phyloP scores from a whole-genome alignment of 2,329 filamentous ascomycete genomes.

The Talaromyces albobiverticillius region DNA sequence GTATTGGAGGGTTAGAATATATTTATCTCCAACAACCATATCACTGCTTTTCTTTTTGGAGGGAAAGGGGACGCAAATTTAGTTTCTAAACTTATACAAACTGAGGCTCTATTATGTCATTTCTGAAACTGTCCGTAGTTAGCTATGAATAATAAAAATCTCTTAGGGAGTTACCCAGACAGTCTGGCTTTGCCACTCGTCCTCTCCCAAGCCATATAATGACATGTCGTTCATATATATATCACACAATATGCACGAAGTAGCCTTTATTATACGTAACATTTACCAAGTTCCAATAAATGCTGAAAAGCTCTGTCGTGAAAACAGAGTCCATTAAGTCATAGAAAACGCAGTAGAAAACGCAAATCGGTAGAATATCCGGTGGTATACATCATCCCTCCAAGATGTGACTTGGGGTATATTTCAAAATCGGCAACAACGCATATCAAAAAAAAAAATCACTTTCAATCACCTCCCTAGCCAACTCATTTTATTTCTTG shows the following conservation, averaged over 20 bases:
- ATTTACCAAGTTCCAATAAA: neutral
- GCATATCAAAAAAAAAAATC: too few species aligned
- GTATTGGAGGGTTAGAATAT: neutral
- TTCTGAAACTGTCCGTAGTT: neutral
- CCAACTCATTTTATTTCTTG: constrained; percentile 1
- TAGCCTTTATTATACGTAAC: neutral
- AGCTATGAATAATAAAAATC: neutral
- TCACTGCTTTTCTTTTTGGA: neutral
- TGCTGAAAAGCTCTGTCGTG: neutral
- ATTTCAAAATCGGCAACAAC: too few species aligned
- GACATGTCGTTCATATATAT: neutral
- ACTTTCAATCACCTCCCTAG: too few species aligned
- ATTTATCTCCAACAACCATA: neutral
- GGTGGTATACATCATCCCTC: too few species aligned
- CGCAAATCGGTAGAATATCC: too few species aligned
- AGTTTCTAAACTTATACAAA: neutral
- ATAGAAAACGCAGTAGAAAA: too few species aligned
- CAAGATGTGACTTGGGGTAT: too few species aligned
- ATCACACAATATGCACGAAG: neutral
- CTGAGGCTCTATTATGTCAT: neutral
- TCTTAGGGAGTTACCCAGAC: neutral
- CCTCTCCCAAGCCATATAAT: neutral
- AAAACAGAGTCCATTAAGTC: too few species aligned
- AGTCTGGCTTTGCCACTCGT: neutral
- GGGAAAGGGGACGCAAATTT: neutral